Evolutionary conservation across 805 yeast species (phyloP), one percentile per base, ranked within the genome.

Genomic region (Ogataea ramenticola): DNA sequence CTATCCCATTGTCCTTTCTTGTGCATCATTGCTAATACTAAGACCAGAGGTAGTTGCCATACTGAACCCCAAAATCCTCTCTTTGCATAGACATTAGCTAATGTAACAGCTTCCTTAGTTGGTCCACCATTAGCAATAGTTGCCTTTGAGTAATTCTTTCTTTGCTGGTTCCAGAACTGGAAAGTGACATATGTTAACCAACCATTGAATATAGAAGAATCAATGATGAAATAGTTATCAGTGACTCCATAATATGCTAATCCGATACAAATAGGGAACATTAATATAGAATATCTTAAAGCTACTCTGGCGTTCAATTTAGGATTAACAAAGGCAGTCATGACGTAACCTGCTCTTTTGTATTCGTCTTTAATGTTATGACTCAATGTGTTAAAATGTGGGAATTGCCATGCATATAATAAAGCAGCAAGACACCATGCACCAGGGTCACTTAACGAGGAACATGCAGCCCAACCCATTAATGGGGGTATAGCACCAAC

Each of bases 391-490:
- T 91, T 93, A 70, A 93, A 93, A 62, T 93, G 99, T 2, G 99
- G 99, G 63, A 93, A 93, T 64, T 93, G 99, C 99, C 99, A 93
- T 7, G 97, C 96, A 58, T 86, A 93, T 34, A 93, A 67, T 42
- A 93, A 66, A 0, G 84, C 87, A 1, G 97, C 97, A 21, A 93
- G 68, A 57, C 90, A 80, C 98, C 98, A 91, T 3, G 95, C 95
- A 8, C 93, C 97, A 0, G 98, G 96, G 49, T 88, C 86, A 3
- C 74, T 52, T 32, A 90, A 65, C 1, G 89, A 77, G 3, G 87
- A 79, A 12, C 96, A 85, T 0, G 91, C 88, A 2, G 96, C 96
- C 99, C 99, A 93, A 2, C 99, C 99, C 99, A 93, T 93, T 41
- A 93, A 72, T 19, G 99, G 99, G 0, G 99, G 99, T 39, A 93